These are phyloP conservation scores for Cordyceps pruinosa DNA, from an alignment of 2,329 filamentous ascomycete genomes.

Conservation along the genomic window DNA sequence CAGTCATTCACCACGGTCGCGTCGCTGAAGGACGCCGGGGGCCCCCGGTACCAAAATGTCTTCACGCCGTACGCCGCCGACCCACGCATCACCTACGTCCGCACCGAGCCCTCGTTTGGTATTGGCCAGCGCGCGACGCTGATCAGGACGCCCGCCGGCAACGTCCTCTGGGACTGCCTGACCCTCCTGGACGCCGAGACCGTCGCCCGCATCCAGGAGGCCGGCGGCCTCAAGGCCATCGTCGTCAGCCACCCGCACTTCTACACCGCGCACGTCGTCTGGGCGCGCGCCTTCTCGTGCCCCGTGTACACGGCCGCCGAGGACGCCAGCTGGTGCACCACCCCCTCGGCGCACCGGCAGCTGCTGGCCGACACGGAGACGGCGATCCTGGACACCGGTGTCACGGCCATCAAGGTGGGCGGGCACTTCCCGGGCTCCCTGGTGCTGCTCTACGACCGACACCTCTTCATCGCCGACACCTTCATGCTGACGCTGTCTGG, in stretches of 20 bases:
- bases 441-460: conserved; percentile 52
- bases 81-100: conserved; percentile 37
- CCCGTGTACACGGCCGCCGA: conserved; percentile 61
- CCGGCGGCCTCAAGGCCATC: conserved; percentile 65
- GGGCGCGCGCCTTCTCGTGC: conserved; percentile 62
- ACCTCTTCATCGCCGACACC: conserved; percentile 69
- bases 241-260: conserved; percentile 77
- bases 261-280: conserved; percentile 68
- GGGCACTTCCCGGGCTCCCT: conserved; percentile 74
- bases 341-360: conserved; percentile 33
- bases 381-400: conserved; percentile 37
- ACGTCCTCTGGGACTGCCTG: conserved; percentile 75
- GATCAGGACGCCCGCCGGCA: conserved; percentile 56
- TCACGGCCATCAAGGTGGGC: conserved; percentile 61
- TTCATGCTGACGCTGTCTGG: conserved; percentile 62
- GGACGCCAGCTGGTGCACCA: conserved; percentile 58
- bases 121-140: conserved; percentile 73
- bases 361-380: conserved; percentile 40
- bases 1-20: conserved; percentile 38
- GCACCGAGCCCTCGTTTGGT: conserved; percentile 52
- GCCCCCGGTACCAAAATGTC: conserved; percentile 41
- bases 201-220: conserved; percentile 44
- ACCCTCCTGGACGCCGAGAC: conserved; percentile 62
- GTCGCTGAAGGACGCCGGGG: conserved; percentile 29
- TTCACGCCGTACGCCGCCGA: conserved; percentile 43